Conservation (phyloP, 2,329 filamentous ascomycete genomes). For the Hypoxylon sp. region DNA sequence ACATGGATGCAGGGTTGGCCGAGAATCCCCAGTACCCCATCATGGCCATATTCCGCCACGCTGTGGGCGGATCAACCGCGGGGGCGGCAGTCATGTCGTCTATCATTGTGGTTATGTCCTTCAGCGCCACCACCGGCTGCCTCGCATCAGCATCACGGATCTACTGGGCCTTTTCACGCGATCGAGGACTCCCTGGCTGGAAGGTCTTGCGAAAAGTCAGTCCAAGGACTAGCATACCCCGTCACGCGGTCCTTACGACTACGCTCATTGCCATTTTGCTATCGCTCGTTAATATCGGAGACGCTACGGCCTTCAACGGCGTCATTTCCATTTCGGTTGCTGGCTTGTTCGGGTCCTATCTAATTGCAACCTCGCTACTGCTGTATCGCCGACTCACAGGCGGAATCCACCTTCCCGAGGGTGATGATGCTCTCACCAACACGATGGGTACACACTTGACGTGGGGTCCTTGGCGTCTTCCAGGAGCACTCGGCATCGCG, state of each 20-base stretch:
- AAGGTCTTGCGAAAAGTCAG: conserved; percentile 31
- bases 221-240: conserved; percentile 36
- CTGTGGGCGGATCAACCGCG: conserved; percentile 53
- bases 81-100: conserved; percentile 59
- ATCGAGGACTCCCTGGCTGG: conserved; percentile 38
- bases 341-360: conserved; percentile 37
- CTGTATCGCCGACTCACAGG: conserved; percentile 29
- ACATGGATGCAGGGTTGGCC: conserved; percentile 54
- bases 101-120: conserved; percentile 58
- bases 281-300: conserved; percentile 38
- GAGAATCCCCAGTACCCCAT: conserved; percentile 63
- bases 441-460: conserved; percentile 23
- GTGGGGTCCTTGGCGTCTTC: conserved; percentile 38
- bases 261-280: conserved; percentile 33
- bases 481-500: conserved; percentile 29
- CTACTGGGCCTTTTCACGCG: conserved; percentile 59
- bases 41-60: conserved; percentile 64
- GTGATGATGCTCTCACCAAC: conserved; percentile 23
- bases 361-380: conserved; percentile 26
- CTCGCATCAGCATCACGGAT: conserved; percentile 65
- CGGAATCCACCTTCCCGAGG: conserved; percentile 26
- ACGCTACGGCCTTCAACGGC: conserved; percentile 37
- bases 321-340: conserved; percentile 39
- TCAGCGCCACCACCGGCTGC: conserved; percentile 59
- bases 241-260: conserved; percentile 33